phyloP scores from a whole-genome alignment of 768 basidiomycete genomes.

The Kwoniella pini region DNA sequence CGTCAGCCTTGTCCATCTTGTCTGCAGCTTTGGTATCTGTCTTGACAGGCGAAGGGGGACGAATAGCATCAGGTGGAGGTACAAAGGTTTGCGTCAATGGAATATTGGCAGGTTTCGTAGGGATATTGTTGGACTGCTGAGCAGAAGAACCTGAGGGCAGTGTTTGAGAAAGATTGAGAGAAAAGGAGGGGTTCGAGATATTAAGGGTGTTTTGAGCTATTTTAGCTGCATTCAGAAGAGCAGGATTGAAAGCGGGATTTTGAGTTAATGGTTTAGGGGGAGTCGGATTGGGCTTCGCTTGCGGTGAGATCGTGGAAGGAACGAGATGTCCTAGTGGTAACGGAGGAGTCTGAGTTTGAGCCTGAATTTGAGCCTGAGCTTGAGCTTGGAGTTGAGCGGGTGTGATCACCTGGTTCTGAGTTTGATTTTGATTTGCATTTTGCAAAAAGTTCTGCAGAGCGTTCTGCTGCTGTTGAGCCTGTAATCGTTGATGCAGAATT shows the following conservation, averaged over 20 bases:
- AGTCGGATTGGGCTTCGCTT: background rate
- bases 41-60: conserved; percentile 5
- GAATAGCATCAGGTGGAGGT: conserved; percentile 12
- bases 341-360: background rate
- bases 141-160: background rate
- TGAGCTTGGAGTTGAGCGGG: conserved; percentile 9
- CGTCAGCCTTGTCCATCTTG: conserved; percentile 7
- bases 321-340: background rate
- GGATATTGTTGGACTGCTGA: conserved; percentile 10
- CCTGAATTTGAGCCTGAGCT: background rate
- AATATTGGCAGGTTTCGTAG: background rate
- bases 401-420: background rate
- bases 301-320: background rate
- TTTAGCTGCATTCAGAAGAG: conserved; percentile 6
- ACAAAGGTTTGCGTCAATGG: conserved; percentile 23
- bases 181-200: background rate
- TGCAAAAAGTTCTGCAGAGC: conserved; percentile 16
- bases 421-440: background rate
- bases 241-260: conserved; percentile 13
- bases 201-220: background rate
- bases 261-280: background rate
- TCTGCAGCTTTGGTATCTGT: background rate
- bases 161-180: background rate
- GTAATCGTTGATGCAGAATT: conserved; percentile 2
- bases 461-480: conserved; percentile 14